phyloP scores from a whole-genome alignment of 1,284 basidiomycete genomes.

The Melampsora larici-populina region DNA sequence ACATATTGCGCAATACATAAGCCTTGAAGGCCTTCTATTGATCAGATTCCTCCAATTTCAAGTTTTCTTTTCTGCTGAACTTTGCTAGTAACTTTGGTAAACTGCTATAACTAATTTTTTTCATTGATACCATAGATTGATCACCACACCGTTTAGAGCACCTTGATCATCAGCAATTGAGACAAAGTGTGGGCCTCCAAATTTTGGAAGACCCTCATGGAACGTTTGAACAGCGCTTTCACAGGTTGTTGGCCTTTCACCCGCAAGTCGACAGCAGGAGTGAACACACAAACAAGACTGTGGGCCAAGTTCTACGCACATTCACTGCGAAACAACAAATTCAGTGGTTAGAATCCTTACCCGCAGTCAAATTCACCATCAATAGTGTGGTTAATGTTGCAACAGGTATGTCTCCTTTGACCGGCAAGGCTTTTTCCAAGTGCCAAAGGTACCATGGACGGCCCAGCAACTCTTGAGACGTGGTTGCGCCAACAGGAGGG shows the following conservation, averaged over 20 bases:
- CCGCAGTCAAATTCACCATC: slow-evolving; percentile 42
- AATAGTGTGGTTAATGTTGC: slow-evolving; percentile 44
- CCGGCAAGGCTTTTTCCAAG: slow-evolving; percentile 7
- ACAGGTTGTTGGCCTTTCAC: slow-evolving; percentile 45
- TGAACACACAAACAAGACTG: slow-evolving; percentile 44
- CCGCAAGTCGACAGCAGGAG: slow-evolving; percentile 47
- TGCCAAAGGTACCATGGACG: background rate
- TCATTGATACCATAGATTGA: too few relatives aligned
- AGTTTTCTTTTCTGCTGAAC: too few relatives aligned
- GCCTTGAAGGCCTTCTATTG: too few relatives aligned
- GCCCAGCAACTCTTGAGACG: background rate
- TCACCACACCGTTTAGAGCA: too few relatives aligned
- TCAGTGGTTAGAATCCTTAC: slow-evolving; percentile 43
- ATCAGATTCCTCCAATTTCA: too few relatives aligned
- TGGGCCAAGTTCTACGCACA: slow-evolving; percentile 41
- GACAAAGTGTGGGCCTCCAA: slow-evolving; percentile 48
- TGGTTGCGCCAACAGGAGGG: background rate
- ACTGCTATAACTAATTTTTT: too few relatives aligned
- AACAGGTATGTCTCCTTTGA: slow-evolving; percentile 44
- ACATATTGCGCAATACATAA: too few relatives aligned
- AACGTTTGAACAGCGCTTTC: slow-evolving; percentile 41
- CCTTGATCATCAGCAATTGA: slow-evolving; percentile 47
- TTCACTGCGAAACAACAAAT: slow-evolving; percentile 48
- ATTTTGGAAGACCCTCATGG: slow-evolving; percentile 51
- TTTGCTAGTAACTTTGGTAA: too few relatives aligned